Evolutionary conservation across 2,329 filamentous ascomycete genomes (phyloP).

Genomic region (Xylariaceae sp.): DNA sequence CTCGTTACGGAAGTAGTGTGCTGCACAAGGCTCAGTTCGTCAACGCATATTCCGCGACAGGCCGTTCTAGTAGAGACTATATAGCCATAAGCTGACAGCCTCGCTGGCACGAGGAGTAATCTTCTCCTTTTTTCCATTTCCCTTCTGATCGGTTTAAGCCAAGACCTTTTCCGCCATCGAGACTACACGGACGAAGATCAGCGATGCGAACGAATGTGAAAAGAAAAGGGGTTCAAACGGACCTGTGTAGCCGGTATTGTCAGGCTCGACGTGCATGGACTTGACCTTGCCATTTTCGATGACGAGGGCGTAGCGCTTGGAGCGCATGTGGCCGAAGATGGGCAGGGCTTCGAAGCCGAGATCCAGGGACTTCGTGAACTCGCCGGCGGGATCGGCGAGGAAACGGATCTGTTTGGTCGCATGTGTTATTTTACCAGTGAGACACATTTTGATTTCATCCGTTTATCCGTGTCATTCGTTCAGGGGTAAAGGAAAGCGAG

Average conservation of each 20-base stretch:
- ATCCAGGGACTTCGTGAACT: slow-evolving; percentile 79
- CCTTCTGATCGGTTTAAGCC: slow-evolving; percentile 22
- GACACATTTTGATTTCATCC: background rate
- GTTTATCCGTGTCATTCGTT: background rate
- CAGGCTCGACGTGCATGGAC: slow-evolving; percentile 75
- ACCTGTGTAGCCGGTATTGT: slow-evolving; percentile 80
- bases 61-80: too few species aligned
- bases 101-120: too few species aligned
- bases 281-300: slow-evolving; percentile 82
- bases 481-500: background rate
- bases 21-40: too few species aligned
- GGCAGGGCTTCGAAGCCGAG: slow-evolving; percentile 72
- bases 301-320: slow-evolving; percentile 83
- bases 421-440: background rate
- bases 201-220: background rate
- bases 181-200: slow-evolving; percentile 33
- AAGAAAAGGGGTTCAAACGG: slow-evolving; percentile 29
- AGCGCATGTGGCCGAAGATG: slow-evolving; percentile 75
- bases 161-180: slow-evolving; percentile 49
- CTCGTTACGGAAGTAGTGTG: too few species aligned
- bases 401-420: slow-evolving; percentile 65
- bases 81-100: too few species aligned
- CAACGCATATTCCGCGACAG: too few species aligned
- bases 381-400: slow-evolving; percentile 72
- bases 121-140: background rate